Evolutionary conservation across 805 yeast genomes (phyloP), one percentile per base, ranked within the genome.

Genomic region (Candida yuanshanica): DNA sequence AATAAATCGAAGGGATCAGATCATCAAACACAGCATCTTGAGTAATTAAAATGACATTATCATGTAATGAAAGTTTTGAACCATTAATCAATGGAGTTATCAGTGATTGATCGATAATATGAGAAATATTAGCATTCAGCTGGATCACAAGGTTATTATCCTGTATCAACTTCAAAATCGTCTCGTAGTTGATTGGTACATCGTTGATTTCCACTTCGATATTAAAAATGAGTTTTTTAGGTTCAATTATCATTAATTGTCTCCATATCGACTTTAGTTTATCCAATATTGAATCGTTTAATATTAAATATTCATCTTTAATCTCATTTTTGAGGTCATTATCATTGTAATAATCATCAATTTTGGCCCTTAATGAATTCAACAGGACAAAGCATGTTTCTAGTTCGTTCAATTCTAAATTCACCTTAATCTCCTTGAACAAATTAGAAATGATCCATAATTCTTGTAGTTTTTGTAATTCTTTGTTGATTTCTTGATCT

Each of bases 391-490:
- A 41, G n/a, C 47, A 58, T 8, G 48, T 45, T 35, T 56, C 59
- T 17, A 52, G 40, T 38, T 56, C 59, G 22, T 38, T 45, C 23
- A 55, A 23, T 23, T 53, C 58, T 23, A 53, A 16, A 25, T 55
- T 56, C 7, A 53, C 46, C 13, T 44, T 51, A 14, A 53, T 42
- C 37, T 56, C 60, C 27, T 50, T 52, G 20, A 53, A 38, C 6
- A 56, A 35, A 7, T 50, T 52, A 6, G 44, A 39, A 2, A 55
- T 33, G 13, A 53, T 37, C 60, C 60, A 56, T 2, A 53, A 33
- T 10, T 53, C 50, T 18, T 49, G 52, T 25, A 56, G 25, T 17
- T 43, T 43, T 13, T 45, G 47, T 18, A 56, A 24, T 20, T 55
- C 49, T 7, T 39, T 32, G 3, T 46, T 34, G 4, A 56, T 43